These are phyloP conservation scores for Citrullus amarus DNA, from an alignment of 306 rosid genomes.

Conservation along the genomic window DNA sequence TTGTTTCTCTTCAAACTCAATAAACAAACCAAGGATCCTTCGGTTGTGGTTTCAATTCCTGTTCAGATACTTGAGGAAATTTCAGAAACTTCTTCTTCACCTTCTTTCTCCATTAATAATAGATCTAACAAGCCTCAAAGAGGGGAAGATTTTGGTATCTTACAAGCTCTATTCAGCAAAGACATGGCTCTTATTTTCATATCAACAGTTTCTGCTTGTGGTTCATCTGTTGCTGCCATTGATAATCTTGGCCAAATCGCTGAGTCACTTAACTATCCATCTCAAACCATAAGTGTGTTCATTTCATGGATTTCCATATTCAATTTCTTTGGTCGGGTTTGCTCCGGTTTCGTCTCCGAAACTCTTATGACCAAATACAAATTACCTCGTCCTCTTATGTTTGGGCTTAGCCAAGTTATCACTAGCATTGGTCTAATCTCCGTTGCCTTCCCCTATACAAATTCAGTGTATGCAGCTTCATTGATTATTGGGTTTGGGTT, in stretches of 20 bases:
- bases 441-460: conserved; percentile 15
- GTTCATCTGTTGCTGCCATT: conserved; percentile 17
- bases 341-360: conserved; percentile 24
- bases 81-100: not conserved
- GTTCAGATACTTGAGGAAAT: not conserved
- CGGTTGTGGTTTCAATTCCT: not conserved
- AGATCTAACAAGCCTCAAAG: not conserved
- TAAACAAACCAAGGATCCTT: not conserved
- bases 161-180: conserved; percentile 18
- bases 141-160: conserved; percentile 1
- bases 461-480: conserved; percentile 13
- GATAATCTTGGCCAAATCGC: conserved; percentile 28
- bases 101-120: not conserved
- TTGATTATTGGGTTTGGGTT: conserved; percentile 12
- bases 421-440: not conserved
- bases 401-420: conserved; percentile 3
- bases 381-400: conserved; percentile 19
- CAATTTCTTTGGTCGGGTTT: conserved; percentile 31
- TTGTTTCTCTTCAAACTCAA: conserved; percentile 4
- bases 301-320: conserved; percentile 22
- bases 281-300: not conserved
- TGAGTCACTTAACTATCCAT: conserved; percentile 18
- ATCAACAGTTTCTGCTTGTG: conserved; percentile 4
- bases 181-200: conserved; percentile 11
- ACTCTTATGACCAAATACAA: conserved; percentile 9